These are phyloP conservation scores for Thalassiosira mediterranea DNA, from an alignment of 352 stramenopile genomes.

Conservation along the genomic window DNA sequence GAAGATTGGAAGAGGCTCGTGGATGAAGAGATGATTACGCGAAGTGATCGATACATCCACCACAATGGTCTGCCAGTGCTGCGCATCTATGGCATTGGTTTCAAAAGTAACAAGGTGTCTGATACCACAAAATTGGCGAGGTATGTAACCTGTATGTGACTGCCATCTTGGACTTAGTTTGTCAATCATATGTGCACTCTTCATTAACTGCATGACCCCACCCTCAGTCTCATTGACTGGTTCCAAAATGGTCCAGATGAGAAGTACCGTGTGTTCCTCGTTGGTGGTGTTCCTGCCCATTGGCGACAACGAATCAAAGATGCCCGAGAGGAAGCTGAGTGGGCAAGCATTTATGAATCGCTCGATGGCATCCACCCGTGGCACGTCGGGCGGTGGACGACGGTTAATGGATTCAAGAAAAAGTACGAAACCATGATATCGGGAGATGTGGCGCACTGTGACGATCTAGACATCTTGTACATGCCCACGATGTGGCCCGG, in stretches of 20 bases:
- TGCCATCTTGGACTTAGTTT: too few relatives aligned
- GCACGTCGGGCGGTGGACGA: slow-evolving; percentile 45
- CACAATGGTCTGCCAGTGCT: slow-evolving; percentile 50
- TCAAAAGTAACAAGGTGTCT: slow-evolving; percentile 14
- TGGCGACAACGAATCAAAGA: slow-evolving; percentile 37
- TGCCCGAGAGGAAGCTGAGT: slow-evolving; percentile 25
- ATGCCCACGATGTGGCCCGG: slow-evolving; percentile 52
- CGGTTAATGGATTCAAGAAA: slow-evolving; percentile 13
- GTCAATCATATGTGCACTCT: too few relatives aligned
- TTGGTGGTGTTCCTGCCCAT: slow-evolving; percentile 44
- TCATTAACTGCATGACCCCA: too few relatives aligned
- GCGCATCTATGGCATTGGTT: slow-evolving; percentile 59
- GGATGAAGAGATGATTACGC: slow-evolving; percentile 53
- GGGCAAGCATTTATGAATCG: slow-evolving; percentile 48
- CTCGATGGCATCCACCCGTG: slow-evolving; percentile 57
- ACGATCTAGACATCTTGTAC: slow-evolving; percentile 35
- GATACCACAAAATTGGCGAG: not conserved
- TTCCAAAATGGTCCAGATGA: slow-evolving; percentile 40
- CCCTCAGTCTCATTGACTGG: slow-evolving; percentile 54
- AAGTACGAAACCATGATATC: slow-evolving; percentile 40
- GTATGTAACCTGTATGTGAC: too few relatives aligned
- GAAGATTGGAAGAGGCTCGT: slow-evolving; percentile 58
- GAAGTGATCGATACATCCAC: slow-evolving; percentile 45
- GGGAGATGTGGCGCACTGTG: slow-evolving; percentile 27
- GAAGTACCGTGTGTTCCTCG: slow-evolving; percentile 54